phyloP scores from a whole-genome alignment of 768 basidiomycete genomes.

The Chalciporus chontae region DNA sequence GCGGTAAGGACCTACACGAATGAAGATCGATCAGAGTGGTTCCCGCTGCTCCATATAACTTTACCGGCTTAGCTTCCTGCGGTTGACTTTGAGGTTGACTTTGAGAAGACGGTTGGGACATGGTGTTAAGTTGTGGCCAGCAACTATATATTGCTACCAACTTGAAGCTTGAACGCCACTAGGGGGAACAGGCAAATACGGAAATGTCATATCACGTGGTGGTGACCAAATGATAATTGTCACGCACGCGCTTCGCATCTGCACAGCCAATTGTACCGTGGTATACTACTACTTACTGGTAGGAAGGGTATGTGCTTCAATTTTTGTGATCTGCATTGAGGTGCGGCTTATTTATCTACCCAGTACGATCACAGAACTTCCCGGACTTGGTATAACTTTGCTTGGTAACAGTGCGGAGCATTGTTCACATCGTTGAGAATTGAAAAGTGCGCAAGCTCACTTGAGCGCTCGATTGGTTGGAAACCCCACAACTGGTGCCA shows the following conservation, averaged over 20 bases:
- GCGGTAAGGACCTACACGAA: slow-evolving; percentile 54
- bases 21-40: slow-evolving; percentile 3
- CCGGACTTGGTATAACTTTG: not conserved
- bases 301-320: no score
- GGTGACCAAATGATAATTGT: not conserved
- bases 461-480: no score
- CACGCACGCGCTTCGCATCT: slow-evolving; percentile 3
- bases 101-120: slow-evolving; percentile 22
- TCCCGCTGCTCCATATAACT: not conserved
- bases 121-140: not conserved
- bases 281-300: no score
- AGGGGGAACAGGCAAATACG: not conserved
- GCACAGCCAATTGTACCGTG: no score
- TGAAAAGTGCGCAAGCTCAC: not conserved
- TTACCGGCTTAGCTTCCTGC: slow-evolving; percentile 24
- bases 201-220: slow-evolving; percentile 15
- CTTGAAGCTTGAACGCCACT: no score
- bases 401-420: not conserved
- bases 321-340: no score
- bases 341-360: not conserved
- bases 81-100: slow-evolving; percentile 19
- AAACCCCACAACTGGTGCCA: no score
- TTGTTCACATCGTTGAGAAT: not conserved
- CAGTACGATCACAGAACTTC: not conserved
- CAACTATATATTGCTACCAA: no score